These are phyloP conservation scores for Apiotrichum laibachii DNA, from an alignment of 1,284 basidiomycete species.

Conservation along the genomic window DNA sequence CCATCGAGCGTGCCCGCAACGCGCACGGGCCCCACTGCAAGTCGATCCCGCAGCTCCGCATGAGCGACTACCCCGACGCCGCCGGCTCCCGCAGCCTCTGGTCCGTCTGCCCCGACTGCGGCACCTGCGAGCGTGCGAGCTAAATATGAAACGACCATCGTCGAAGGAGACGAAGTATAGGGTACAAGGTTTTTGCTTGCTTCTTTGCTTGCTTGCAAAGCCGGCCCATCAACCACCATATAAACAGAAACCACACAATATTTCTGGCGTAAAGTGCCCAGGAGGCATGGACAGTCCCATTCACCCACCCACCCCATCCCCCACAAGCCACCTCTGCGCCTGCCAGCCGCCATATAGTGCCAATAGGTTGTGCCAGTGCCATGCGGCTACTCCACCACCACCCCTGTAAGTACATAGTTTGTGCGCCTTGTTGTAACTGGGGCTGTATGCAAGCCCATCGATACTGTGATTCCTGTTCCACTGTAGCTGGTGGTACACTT, in stretches of 20 bases:
- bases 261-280: too few species aligned
- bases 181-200: too few species aligned
- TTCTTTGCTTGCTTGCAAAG: too few species aligned
- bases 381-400: not conserved
- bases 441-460: slow-evolving; percentile 1
- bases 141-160: too few species aligned
- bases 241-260: not conserved
- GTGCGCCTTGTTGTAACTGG: slow-evolving; percentile 4
- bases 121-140: slow-evolving; percentile 34
- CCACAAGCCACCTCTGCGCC: too few species aligned
- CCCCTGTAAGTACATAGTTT: slow-evolving; percentile 5
- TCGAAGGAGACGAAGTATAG: too few species aligned
- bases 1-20: slow-evolving; percentile 40
- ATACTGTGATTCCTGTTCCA: not conserved
- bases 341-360: too few species aligned
- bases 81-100: slow-evolving; percentile 47
- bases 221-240: too few species aligned
- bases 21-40: slow-evolving; percentile 47
- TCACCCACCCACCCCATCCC: not conserved
- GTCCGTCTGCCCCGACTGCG: slow-evolving; percentile 48
- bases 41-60: slow-evolving; percentile 44
- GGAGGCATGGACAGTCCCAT: not conserved
- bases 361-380: too few species aligned
- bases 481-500: too few species aligned
- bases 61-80: slow-evolving; percentile 45